Evolutionary conservation across 768 basidiomycete genomes (phyloP), one percentile per base, ranked within the genome.

Genomic region (Boletus rubropictus): DNA sequence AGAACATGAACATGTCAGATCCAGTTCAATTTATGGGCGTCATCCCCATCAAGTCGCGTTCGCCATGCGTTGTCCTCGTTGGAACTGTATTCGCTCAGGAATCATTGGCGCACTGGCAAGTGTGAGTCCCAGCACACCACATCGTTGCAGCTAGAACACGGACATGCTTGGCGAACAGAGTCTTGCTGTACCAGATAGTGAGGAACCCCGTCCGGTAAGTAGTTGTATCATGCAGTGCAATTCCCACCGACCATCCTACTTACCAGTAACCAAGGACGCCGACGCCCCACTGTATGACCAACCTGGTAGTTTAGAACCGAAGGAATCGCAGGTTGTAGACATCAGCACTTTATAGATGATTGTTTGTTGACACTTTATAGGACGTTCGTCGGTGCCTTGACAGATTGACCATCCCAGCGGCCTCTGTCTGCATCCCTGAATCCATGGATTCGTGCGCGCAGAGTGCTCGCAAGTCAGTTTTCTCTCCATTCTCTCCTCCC

Each of bases 401-500:
- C 28, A 55, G 42, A 25, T 15, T 55, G 39, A 28, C 28, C 31
- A 61, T 61, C 55, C 54, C 48, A 1, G 3, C 18, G 12, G 27
- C 48, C 32, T 36, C 35, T 28, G n/a, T 38, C 33, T 18, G 31
- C 40, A 11, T 18, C 18, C 21, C 42, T 9, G 46, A 29, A 38
- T 21, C 49, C 37, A 7, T 39, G 15, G 38, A 42, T 32, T 28
- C 48, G 15, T 45, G 41, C 41, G 39, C 12, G 14, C 50, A 46
- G 31, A 55, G 49, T 32, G 34, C 42, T 20, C 43, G 33, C 55
- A 50, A 58, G n/a, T 48, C 58, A 8, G 3, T 18, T 27, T 44
- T 17, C 4, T 37, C 43, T 24, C 34, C 39, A 28, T 48, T 42
- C 24, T 44, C 51, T 44, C 20, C 35, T 44, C 32, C 35, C 32